Base-by-base conservation (phyloP, 2,329 filamentous ascomycete genomes). In the Allantophomopsis cytisporea region DNA sequence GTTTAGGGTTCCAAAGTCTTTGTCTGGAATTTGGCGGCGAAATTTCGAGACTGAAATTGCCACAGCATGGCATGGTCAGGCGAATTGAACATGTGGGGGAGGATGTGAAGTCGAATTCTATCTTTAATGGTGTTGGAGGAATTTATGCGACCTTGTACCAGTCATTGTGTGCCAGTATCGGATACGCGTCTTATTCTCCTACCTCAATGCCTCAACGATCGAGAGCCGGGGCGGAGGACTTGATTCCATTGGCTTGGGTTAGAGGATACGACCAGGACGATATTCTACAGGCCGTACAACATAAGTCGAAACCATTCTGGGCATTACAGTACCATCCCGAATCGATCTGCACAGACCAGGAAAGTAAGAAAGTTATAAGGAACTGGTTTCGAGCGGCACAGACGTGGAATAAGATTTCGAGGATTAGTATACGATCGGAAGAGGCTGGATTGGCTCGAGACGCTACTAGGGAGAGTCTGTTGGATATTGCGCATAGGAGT, bases 281-380 rank as follows among this genome's bases (percentile, higher is more conserved):
- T n/a, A 65, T 76, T 4, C 52, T 81, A 20, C 80, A 82, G 72
- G 76, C 67, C 7, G 69, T 70, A 7, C 63, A 61, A 43, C 80
- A 84, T 52, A 55, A 43, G 8, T 47, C 51, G 3, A 74, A 72
- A 44, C 80, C 80, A 2, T 79, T 80, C 43, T 81, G 72, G 67
- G 80, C 73, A 1, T 65, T 83, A 7, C 80, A 83, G 47, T 83
- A 81, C 48, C 79, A 84, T 50, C 79, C 80, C 0, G 80, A 84
- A 51, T 83, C 78, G 0, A 67, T 76, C 21, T 83, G 78, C 55
- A 81, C 79, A 28, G 75, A 73, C 23, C 59, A 63, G 20, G 64
- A 68, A 44, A 69, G 73, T 13, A 62, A 54, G 12, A 57, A 60
- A 16, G 53, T 83, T 16, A 61, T 83, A 23, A 55, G 56, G 33